These are phyloP conservation scores for Nannizziopsis arthrosporioides DNA, from an alignment of 2,329 filamentous ascomycete genomes.

Conservation along the genomic window DNA sequence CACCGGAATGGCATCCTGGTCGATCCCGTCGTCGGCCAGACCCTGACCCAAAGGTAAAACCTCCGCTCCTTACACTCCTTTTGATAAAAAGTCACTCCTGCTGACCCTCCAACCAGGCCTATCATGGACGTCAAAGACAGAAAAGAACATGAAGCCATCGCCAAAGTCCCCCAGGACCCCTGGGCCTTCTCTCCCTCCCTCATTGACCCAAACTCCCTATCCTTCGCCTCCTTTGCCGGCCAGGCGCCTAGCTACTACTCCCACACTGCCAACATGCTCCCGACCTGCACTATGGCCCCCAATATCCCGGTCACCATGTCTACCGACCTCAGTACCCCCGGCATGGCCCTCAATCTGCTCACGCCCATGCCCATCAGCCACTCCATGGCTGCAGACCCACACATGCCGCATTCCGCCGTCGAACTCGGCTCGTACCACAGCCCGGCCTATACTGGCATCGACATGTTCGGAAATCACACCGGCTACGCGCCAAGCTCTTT, in stretches of 20 bases:
- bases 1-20: slow-evolving; percentile 6
- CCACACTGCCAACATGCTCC: slow-evolving; percentile 52
- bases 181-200: slow-evolving; percentile 79
- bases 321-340: slow-evolving; percentile 68
- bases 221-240: slow-evolving; percentile 67
- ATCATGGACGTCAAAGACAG: slow-evolving; percentile 6
- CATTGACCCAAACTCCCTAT: slow-evolving; percentile 72
- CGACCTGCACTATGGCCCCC: slow-evolving; percentile 54
- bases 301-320: too few species aligned
- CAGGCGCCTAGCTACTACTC: slow-evolving; percentile 78
- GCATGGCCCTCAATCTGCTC: slow-evolving; percentile 54
- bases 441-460: slow-evolving; percentile 48
- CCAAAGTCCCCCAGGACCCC: slow-evolving; percentile 63
- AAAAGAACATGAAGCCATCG: slow-evolving; percentile 43
- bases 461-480: slow-evolving; percentile 53
- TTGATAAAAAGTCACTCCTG: not conserved
- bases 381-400: slow-evolving; percentile 44
- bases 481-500: slow-evolving; percentile 61
- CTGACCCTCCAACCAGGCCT: not conserved
- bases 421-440: slow-evolving; percentile 58
- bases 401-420: slow-evolving; percentile 38
- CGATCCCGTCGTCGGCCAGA: slow-evolving; percentile 10
- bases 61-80: slow-evolving; percentile 7
- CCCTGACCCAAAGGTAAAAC: slow-evolving; percentile 13
- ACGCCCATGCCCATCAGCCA: slow-evolving; percentile 64